Evolutionary conservation across 2,329 filamentous ascomycete species (phyloP), one percentile per base, ranked within the genome.

Genomic region (Claviceps quebecensis): DNA sequence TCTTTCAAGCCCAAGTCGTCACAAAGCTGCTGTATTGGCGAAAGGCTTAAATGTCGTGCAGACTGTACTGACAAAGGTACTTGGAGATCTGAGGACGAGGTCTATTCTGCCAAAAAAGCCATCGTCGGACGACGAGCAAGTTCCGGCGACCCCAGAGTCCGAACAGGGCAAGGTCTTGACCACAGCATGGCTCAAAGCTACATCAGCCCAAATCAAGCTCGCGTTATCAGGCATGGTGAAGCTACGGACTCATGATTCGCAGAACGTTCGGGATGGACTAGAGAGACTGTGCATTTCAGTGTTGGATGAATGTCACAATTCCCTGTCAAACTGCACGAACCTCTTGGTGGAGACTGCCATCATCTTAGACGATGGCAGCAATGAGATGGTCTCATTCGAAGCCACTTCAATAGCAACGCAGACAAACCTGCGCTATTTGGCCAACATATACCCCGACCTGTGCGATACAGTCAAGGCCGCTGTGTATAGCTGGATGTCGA

Each of bases 331-430:
- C 29, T 87, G 84, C 48, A 69, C 80, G 3, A 65, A 77, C 0
- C 80, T 95, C 57, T 76, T 93, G 43, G 77, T 93, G 0, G 93
- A 97, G 64, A 91, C 86, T 3, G 73, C 91, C 23, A 79, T 96
- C 59, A 77, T 84, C 16, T 69, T 95, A 8, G 74, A 77, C 16
- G 70, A 75, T 17, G 67, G 74, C 1, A 69, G 78, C 19, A 71
- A 71, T 0, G 55, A 16, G 23, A 44, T 26, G 14, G 41, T 16
- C 22, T 23, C 73, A 29, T 58, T 57, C 2, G 19, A 40, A 14
- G 19, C 37, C 16, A 22, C 50, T n/a, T 17, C 38, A 23, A 64
- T 66, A 7, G 55, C 69, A 14, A 60, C 68, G 7, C 65, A 70
- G 43, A 79, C 77, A 1, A 72, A 66, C 47, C 64, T 95, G 4